Percentiles rank a stretch among this genome's conserved stretches.
These are phyloP conservation scores for Agaricus subrufescens DNA, from an alignment of 768 basidiomycete species.

Conservation along the genomic window DNA sequence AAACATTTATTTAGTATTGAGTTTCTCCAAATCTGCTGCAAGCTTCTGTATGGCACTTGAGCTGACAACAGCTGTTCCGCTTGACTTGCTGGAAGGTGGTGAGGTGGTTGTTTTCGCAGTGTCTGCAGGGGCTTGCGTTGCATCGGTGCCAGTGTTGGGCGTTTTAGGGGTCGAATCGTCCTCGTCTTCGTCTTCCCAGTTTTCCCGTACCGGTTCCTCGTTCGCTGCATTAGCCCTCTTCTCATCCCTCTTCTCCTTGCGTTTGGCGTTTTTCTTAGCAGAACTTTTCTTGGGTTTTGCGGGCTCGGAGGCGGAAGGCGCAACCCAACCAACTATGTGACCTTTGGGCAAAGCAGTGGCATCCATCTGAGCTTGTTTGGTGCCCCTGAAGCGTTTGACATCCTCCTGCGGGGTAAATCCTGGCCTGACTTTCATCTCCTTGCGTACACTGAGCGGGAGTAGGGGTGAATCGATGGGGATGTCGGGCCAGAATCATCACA, in stretches of 20 bases:
- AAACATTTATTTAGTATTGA: constrained; percentile 45
- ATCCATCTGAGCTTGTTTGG: constrained; percentile 72
- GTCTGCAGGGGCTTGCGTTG: constrained; percentile 12
- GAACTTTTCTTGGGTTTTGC: constrained; percentile 67
- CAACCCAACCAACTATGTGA: constrained; percentile 79
- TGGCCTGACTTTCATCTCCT: constrained; percentile 84
- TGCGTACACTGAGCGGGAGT: constrained; percentile 58
- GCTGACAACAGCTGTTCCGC: constrained; percentile 11
- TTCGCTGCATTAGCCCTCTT: constrained; percentile 29
- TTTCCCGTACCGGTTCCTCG: constrained; percentile 57
- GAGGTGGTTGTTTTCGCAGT: constrained; percentile 15
- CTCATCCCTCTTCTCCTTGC: constrained; percentile 62
- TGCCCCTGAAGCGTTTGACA: constrained; percentile 78
- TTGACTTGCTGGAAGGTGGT: constrained; percentile 4
- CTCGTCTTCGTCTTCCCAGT: constrained; percentile 76
- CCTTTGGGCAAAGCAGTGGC: constrained; percentile 61
- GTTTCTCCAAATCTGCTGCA: constrained; percentile 49
- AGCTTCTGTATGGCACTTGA: constrained; percentile 26
- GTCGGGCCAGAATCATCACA: constrained; percentile 10
- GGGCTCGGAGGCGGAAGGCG: constrained; percentile 40
- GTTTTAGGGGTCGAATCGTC: constrained; percentile 20
- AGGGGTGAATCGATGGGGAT: constrained; percentile 10
- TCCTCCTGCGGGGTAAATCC: constrained; percentile 96
- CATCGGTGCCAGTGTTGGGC: constrained; percentile 22
- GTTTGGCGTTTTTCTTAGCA: constrained; percentile 78